phyloP scores from a whole-genome alignment of 805 yeast genomes.

The Cyberlindnera saturnus region DNA sequence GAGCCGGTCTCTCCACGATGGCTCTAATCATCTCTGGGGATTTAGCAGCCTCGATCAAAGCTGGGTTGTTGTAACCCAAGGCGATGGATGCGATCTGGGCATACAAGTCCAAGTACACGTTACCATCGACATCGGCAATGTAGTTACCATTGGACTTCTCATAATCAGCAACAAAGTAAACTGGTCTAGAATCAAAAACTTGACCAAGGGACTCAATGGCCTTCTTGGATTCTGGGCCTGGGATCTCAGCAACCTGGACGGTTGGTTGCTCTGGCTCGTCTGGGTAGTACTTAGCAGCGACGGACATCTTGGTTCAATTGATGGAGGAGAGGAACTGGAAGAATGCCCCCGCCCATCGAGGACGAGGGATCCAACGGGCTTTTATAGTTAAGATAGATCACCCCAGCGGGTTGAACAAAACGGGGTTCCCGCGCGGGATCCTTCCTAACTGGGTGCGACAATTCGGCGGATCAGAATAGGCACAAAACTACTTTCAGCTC shows the following conservation, averaged over 20 bases:
- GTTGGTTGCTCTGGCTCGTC: slow-evolving; percentile 71
- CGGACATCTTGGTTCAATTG: slow-evolving; percentile 26
- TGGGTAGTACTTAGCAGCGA: slow-evolving; percentile 61
- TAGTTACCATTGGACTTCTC: slow-evolving; percentile 73
- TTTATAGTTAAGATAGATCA: neutral
- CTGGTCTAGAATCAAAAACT: slow-evolving; percentile 67
- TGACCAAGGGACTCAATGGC: slow-evolving; percentile 48
- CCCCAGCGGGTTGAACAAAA: neutral
- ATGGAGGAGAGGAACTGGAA: neutral
- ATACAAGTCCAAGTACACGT: slow-evolving; percentile 65
- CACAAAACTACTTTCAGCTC: no score
- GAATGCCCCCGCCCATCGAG: neutral
- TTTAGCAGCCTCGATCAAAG: slow-evolving; percentile 58
- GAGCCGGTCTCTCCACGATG: slow-evolving; percentile 76
- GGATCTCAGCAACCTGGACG: slow-evolving; percentile 52
- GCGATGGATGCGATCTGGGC: slow-evolving; percentile 85
- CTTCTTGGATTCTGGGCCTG: slow-evolving; percentile 67
- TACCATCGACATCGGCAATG: slow-evolving; percentile 76
- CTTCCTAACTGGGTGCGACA: no score
- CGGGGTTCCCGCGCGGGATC: no score
- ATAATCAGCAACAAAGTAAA: slow-evolving; percentile 73
- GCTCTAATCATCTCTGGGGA: slow-evolving; percentile 68
- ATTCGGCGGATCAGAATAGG: no score
- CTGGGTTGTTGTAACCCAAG: slow-evolving; percentile 82
- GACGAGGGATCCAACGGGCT: neutral